Evolutionary conservation across 805 yeast genomes (phyloP).

Genomic region (Starmerella khaoyaiensis): DNA sequence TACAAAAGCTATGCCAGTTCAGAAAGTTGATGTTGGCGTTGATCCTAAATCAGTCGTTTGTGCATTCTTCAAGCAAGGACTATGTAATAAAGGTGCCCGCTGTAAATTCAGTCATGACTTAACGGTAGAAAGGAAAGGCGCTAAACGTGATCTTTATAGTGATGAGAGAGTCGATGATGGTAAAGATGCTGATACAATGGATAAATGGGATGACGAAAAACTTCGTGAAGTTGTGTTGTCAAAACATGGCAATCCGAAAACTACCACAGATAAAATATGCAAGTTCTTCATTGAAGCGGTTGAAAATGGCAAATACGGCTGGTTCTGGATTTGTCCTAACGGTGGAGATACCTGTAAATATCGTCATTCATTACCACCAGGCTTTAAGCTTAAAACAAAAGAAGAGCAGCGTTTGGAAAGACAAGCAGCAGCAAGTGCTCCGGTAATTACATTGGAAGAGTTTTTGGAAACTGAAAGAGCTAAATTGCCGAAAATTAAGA

Average conservation of each 20-base stretch:
- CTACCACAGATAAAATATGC: conserved; percentile 92
- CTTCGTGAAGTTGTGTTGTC: conserved; percentile 72
- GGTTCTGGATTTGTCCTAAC: conserved; percentile 98
- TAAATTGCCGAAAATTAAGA: conserved; percentile 55
- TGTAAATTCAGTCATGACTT: conserved; percentile 93
- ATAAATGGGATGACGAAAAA: conserved; percentile 93
- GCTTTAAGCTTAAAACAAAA: conserved; percentile 90
- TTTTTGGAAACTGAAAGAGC: conserved; percentile 89
- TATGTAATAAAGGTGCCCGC: conserved; percentile 49
- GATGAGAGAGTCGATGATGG: conserved; percentile 52
- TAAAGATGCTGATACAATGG: conserved; percentile 80
- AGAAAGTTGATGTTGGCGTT: conserved; percentile 90
- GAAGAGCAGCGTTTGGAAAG: conserved; percentile 87
- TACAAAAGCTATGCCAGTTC: conserved; percentile 51
- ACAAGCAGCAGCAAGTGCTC: conserved; percentile 69
- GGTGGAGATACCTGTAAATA: conserved; percentile 89
- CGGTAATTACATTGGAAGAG: conserved; percentile 88
- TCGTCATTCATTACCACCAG: conserved; percentile 90
- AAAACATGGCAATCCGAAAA: conserved; percentile 86
- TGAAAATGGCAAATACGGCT: conserved; percentile 93
- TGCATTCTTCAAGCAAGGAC: conserved; percentile 74
- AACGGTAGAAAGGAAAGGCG: conserved; percentile 71
- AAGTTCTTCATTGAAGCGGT: conserved; percentile 91
- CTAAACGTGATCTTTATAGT: conserved; percentile 81
- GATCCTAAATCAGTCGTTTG: conserved; percentile 92